These are phyloP conservation scores for Didymosphaeria variabile DNA, from an alignment of 2,329 filamentous ascomycete genomes.

Conservation along the genomic window DNA sequence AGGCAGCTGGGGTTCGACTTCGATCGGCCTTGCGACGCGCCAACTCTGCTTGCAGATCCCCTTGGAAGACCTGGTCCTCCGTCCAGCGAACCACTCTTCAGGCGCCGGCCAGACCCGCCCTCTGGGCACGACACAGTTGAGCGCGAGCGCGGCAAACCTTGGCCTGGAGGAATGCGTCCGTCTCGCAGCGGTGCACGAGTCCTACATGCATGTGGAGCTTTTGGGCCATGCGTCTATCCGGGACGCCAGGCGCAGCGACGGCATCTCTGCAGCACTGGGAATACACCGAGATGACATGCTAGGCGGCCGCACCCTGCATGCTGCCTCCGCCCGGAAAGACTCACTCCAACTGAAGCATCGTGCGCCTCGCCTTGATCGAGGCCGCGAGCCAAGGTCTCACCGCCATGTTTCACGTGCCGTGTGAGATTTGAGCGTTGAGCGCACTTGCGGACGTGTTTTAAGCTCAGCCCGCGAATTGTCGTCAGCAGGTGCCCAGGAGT, in stretches of 20 bases:
- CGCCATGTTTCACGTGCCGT: slow-evolving; percentile 43
- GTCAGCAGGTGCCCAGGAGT: slow-evolving; percentile 31
- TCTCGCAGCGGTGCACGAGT: slow-evolving; percentile 6
- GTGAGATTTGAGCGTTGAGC: slow-evolving; percentile 21
- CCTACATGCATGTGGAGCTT: slow-evolving; percentile 14
- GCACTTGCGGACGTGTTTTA: slow-evolving; percentile 24
- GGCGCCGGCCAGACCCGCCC: slow-evolving; percentile 12
- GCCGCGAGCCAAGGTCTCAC: slow-evolving; percentile 26
- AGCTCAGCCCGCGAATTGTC: slow-evolving; percentile 22
- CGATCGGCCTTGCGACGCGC: slow-evolving; percentile 37
- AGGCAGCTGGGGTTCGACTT: slow-evolving; percentile 37
- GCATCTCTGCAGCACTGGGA: not conserved
- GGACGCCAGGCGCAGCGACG: slow-evolving; percentile 10
- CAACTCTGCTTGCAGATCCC: slow-evolving; percentile 31
- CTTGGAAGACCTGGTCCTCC: slow-evolving; percentile 26
- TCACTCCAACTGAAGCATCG: slow-evolving; percentile 23
- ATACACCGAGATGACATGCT: not conserved
- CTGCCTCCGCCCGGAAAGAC: not conserved
- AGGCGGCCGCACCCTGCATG: not conserved
- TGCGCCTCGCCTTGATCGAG: slow-evolving; percentile 23
- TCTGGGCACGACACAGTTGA: slow-evolving; percentile 7
- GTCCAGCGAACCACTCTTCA: slow-evolving; percentile 17
- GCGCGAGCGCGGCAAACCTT: not conserved
- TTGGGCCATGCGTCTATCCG: not conserved
- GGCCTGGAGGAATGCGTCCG: slow-evolving; percentile 2